These are phyloP conservation scores for Schizochytrium sp. DNA, from an alignment of 108 stramenopile genomes.

Conservation along the genomic window DNA sequence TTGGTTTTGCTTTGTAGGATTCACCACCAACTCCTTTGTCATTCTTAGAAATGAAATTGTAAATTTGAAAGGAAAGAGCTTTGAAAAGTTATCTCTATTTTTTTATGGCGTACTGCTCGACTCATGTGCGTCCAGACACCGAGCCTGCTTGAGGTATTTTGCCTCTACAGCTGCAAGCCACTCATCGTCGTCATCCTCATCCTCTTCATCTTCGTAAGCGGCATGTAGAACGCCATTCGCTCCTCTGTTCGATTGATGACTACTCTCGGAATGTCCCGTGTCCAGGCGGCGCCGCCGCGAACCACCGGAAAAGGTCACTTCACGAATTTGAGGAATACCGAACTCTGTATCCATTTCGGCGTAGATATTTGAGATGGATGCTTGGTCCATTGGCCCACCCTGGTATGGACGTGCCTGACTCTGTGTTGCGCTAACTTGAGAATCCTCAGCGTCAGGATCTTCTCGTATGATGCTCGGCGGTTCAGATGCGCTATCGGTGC, in stretches of 20 bases:
- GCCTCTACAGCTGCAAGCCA: background rate
- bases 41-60: too few species aligned
- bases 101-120: too few species aligned
- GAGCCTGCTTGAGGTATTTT: background rate
- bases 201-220: background rate
- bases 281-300: background rate
- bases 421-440: background rate
- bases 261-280: background rate
- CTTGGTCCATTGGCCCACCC: background rate
- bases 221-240: background rate
- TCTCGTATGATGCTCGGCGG: background rate
- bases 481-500: background rate
- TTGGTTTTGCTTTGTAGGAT: too few species aligned
- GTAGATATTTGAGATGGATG: background rate
- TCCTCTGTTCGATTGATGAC: too few species aligned
- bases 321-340: background rate
- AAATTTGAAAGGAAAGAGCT: too few species aligned
- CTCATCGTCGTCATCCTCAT: background rate
- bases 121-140: background rate
- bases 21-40: too few species aligned
- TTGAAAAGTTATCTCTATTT: too few species aligned
- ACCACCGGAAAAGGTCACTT: background rate
- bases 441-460: background rate
- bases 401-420: background rate
- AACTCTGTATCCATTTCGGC: constrained; percentile 5